Conservation (phyloP, 1,139 yeast genomes). For the Geotrichum reessii region DNA sequence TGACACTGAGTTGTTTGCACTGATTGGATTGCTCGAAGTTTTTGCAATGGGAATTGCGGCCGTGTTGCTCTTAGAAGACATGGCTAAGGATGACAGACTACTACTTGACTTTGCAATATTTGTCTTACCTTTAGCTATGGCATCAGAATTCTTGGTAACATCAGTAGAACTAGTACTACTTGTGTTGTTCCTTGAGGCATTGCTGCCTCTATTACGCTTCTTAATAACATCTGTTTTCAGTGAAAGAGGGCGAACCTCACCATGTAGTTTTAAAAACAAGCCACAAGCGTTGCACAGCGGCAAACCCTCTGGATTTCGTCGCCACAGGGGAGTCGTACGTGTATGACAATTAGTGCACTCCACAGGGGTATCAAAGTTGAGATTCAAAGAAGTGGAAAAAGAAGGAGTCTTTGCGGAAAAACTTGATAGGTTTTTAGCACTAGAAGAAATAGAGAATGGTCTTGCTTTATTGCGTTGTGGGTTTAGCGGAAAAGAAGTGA, state of each 20-base stretch:
- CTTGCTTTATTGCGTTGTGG: slow-evolving; percentile 2
- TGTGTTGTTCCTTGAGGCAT: background rate
- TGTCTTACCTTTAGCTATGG: background rate
- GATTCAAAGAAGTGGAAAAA: slow-evolving; percentile 12
- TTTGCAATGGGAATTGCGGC: background rate
- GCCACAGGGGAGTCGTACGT: slow-evolving; percentile 86
- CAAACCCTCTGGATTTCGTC: slow-evolving; percentile 84
- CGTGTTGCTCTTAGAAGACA: background rate
- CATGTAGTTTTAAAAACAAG: slow-evolving; percentile 77
- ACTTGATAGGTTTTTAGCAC: background rate
- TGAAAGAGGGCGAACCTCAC: slow-evolving; percentile 82
- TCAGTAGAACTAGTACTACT: background rate
- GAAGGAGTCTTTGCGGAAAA: slow-evolving; percentile 1
- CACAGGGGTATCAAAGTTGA: slow-evolving; percentile 20
- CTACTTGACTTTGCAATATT: slow-evolving; percentile 4
- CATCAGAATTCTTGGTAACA: background rate
- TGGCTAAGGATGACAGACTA: background rate
- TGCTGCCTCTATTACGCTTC: slow-evolving; percentile 45
- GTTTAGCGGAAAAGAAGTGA: background rate
- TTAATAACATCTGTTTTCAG: slow-evolving; percentile 87
- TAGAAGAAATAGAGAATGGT: background rate
- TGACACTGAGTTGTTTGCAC: slow-evolving; percentile 1
- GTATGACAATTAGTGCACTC: slow-evolving; percentile 82
- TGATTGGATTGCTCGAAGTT: background rate
- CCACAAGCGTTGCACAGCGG: slow-evolving; percentile 94